Evolutionary conservation across 2,329 filamentous ascomycete genomes (phyloP).

Genomic region (Albophoma yamanashiensis): DNA sequence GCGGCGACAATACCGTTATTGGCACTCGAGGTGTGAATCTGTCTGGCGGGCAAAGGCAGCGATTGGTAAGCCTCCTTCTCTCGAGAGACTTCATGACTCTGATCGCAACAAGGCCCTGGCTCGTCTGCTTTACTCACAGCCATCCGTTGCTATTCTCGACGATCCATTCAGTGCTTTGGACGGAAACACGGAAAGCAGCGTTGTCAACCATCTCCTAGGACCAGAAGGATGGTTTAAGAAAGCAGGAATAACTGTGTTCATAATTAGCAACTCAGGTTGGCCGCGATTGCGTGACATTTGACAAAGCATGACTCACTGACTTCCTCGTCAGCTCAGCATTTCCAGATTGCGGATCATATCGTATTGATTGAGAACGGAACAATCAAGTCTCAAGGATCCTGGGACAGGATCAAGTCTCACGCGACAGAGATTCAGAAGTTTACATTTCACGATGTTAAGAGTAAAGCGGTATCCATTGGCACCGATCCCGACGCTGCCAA

Average conservation of each 20-base stretch:
- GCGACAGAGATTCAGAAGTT: background rate
- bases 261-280: background rate
- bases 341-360: background rate
- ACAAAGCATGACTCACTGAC: background rate
- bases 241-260: background rate
- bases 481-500: background rate
- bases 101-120: background rate
- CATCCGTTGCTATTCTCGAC: slow-evolving; percentile 6
- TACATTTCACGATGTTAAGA: background rate
- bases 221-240: background rate
- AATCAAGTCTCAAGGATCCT: background rate
- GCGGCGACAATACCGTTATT: background rate
- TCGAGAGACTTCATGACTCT: background rate
- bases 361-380: background rate
- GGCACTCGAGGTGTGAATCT: background rate
- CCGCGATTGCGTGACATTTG: background rate
- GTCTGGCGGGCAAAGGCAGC: background rate
- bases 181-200: slow-evolving; percentile 6
- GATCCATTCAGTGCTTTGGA: slow-evolving; percentile 10
- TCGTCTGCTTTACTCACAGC: background rate
- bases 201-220: slow-evolving; percentile 5
- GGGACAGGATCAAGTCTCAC: background rate
- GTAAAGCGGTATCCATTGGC: background rate
- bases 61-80: background rate
- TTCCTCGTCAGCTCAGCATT: background rate